These are phyloP conservation scores for Solanum chmielewskii DNA, from an alignment of 257 asterid species.

Conservation along the genomic window DNA sequence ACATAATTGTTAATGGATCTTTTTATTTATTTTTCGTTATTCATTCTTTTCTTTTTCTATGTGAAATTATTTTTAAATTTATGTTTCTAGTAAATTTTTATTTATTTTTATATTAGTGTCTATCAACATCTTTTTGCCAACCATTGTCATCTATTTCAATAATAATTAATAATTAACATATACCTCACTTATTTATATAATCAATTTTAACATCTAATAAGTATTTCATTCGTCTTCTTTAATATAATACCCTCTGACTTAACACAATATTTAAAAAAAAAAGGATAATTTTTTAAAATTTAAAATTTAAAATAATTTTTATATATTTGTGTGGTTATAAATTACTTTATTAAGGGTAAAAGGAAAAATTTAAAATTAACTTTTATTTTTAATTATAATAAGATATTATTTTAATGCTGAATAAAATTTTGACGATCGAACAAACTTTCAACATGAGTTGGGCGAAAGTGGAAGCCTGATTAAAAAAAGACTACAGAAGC, in stretches of 20 bases:
- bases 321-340: not conserved
- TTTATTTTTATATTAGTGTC: not conserved
- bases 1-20: not conserved
- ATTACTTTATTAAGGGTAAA: too few species aligned
- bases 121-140: not conserved
- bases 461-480: too few species aligned
- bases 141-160: not conserved
- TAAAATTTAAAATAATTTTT: too few species aligned
- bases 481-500: too few species aligned
- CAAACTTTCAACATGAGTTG: too few species aligned
- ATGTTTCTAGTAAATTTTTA: not conserved
- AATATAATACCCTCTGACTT: too few species aligned
- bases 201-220: not conserved
- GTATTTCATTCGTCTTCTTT: not conserved
- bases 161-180: not conserved
- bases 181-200: not conserved
- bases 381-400: too few species aligned
- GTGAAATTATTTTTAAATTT: not conserved
- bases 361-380: too few species aligned
- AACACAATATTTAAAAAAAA: too few species aligned
- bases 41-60: not conserved
- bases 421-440: not conserved
- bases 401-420: too few species aligned
- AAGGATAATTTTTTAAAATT: too few species aligned
- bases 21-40: not conserved